A percentile compares a stretch with the other conserved stretches of the same genome.
Evolutionary conservation across 116 monocot species (phyloP).

Genomic region (Cymodocea nodosa): DNA sequence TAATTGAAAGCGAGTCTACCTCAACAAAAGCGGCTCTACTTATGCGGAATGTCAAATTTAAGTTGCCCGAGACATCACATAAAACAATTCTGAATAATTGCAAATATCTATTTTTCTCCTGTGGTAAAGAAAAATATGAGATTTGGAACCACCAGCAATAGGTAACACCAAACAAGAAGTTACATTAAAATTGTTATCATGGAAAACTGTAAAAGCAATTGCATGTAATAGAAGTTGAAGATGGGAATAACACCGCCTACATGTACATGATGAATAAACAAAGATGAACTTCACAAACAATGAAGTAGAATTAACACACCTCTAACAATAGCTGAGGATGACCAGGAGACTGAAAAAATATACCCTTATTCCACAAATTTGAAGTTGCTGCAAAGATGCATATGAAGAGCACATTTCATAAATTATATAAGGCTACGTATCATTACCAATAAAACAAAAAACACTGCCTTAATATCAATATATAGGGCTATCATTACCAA

Average conservation of each 20-base stretch:
- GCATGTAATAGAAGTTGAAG: too few relatives aligned
- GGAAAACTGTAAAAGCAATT: background rate
- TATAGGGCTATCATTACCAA: too few relatives aligned
- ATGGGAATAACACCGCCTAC: too few relatives aligned
- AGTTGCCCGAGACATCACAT: slow-evolving; percentile 55
- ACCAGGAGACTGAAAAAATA: slow-evolving; percentile 23
- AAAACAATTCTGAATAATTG: slow-evolving; percentile 49
- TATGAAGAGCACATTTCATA: background rate
- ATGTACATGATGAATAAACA: too few relatives aligned
- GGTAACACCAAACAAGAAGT: slow-evolving; percentile 1
- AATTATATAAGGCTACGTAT: background rate
- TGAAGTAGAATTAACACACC: slow-evolving; percentile 20
- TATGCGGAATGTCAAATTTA: slow-evolving; percentile 64
- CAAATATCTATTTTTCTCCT: slow-evolving; percentile 38
- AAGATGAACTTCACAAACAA: background rate
- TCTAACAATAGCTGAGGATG: slow-evolving; percentile 29
- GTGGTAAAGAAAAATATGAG: background rate
- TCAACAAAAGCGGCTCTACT: slow-evolving; percentile 49
- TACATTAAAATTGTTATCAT: background rate
- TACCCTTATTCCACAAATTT: slow-evolving; percentile 36
- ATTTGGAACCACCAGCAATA: too few relatives aligned
- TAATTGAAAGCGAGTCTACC: slow-evolving; percentile 23
- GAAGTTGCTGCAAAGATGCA: slow-evolving; percentile 28
- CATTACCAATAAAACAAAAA: too few relatives aligned
- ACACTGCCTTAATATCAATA: too few relatives aligned